Evolutionary conservation across 169 alveolate species (phyloP), one percentile per base, ranked within the genome.

Genomic region (Nephromyces sp.): DNA sequence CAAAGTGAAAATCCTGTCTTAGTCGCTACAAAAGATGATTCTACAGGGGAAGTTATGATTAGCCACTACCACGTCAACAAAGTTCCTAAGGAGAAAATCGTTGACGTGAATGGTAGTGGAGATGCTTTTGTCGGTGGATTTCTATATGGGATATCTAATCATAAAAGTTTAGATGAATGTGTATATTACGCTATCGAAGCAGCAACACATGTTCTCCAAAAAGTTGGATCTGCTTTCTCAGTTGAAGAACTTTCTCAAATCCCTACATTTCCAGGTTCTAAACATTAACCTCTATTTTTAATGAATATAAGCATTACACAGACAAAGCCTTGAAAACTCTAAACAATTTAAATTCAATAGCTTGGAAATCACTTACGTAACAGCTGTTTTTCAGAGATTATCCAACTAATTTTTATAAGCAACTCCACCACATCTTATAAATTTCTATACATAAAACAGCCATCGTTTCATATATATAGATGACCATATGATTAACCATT

Each of bases 61-160:
- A 15, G n/a, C 25, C 57, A 43, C 57, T 43, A 31, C 3, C 64
- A 27, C 72, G 6, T 66, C 28, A 21, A 65, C 51, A 65, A 32
- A 5, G 15, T 65, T 65, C 3, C 62, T 53, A 66, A 66, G 70
- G 28, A 32, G 68, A 15, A 80, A 51, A 43, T 90, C 52, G 84
- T 84, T 31, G 95, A 90, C 77, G 74, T 87, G 51, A 90, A 90
- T 70, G 93, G 92, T n/a, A 93, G 93, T 4, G 95, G 95, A 1
- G 95, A 90, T 70, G 87, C 95, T 25, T 90, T 86, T 52, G 90
- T 83, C 30, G 95, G 95, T 33, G 95, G 95, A 31, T 90, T 85
- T 81, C 68, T 90, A 28, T 77, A 81, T 1, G 87, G 80, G 68
- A 51, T 77, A 57, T 33, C 76, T 80, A 76, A 71, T 69, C 81